These are phyloP conservation scores for Salvia splendens DNA, from an alignment of 257 asterid species.

Conservation along the genomic window DNA sequence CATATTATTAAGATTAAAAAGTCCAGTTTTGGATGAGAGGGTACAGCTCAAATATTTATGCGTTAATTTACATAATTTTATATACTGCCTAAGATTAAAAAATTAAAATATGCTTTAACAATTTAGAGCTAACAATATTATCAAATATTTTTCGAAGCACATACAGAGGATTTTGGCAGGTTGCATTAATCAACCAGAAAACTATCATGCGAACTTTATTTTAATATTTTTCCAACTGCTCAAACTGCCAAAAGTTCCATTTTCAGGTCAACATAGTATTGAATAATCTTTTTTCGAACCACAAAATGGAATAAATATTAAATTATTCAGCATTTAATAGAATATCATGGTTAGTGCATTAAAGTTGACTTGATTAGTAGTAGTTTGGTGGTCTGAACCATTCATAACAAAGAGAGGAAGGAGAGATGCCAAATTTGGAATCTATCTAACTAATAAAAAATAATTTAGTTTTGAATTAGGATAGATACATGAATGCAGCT, in stretches of 20 bases:
- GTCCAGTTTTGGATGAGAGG: too few species aligned
- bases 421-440: constrained; percentile 5
- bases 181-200: constrained; percentile 1
- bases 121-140: not conserved
- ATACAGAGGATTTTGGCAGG: not conserved
- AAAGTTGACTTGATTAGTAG: constrained; percentile 15
- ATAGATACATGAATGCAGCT: constrained; percentile 29
- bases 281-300: not conserved
- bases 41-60: too few species aligned
- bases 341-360: not conserved
- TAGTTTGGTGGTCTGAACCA: constrained; percentile 6
- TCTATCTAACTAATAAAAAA: not conserved
- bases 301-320: not conserved
- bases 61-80: too few species aligned
- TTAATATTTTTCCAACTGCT: constrained; percentile 26
- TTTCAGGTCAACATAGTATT: not conserved
- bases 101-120: too few species aligned
- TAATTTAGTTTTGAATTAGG: constrained; percentile 2
- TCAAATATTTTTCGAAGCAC: not conserved
- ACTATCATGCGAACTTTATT: constrained; percentile 21
- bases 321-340: not conserved
- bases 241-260: constrained; percentile 22
- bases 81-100: too few species aligned
- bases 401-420: not conserved
- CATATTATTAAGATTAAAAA: not conserved